These are phyloP conservation scores for Botrytis fabae DNA, from an alignment of 2,329 filamentous ascomycete genomes.

Conservation along the genomic window DNA sequence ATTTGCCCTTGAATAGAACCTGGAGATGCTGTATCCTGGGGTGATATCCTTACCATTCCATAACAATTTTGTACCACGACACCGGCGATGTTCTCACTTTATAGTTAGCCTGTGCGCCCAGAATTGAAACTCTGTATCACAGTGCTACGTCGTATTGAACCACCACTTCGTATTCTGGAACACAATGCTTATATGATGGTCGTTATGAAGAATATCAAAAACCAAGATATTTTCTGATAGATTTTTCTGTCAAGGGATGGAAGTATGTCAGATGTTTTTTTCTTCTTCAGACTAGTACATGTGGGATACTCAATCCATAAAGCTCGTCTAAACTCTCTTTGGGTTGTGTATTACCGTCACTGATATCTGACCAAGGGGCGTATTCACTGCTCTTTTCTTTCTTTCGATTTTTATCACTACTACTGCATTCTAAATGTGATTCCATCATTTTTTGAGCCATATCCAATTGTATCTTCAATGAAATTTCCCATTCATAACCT, in stretches of 20 bases:
- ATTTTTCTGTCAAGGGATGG: neutral
- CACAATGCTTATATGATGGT: neutral
- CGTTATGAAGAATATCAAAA: neutral
- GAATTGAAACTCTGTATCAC: neutral
- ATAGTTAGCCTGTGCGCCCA: neutral
- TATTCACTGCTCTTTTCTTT: neutral
- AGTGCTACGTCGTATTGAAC: neutral
- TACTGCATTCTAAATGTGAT: too few species aligned
- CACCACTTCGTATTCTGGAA: neutral
- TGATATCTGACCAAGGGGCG: neutral
- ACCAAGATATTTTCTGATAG: neutral
- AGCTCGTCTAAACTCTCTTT: neutral
- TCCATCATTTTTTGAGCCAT: too few species aligned
- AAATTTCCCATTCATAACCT: neutral
- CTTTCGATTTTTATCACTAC: neutral
- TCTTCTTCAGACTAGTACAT: neutral
- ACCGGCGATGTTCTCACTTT: neutral
- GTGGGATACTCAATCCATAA: neutral
- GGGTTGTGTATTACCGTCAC: neutral
- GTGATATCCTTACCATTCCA: too few species aligned
- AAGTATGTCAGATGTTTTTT: neutral
- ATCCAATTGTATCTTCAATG: too few species aligned
- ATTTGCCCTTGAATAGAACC: neutral
- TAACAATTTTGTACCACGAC: neutral
- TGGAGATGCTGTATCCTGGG: neutral